Evolutionary conservation across 108 stramenopile genomes (phyloP).

Genomic region (Nitzschia sp.): DNA sequence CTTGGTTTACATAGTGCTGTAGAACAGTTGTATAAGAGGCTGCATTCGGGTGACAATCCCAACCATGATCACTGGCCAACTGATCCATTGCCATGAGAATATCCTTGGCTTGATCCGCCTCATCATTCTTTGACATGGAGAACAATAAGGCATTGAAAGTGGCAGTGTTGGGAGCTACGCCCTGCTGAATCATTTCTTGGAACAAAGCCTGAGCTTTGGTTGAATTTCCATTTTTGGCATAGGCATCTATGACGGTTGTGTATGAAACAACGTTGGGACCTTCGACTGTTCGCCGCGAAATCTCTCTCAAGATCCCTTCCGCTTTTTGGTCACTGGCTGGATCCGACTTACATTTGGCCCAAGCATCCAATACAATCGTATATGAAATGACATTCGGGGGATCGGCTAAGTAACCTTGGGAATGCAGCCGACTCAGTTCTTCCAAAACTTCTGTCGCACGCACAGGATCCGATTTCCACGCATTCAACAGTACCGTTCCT

Average conservation of each 20-base stretch:
- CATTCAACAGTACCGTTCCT: not conserved
- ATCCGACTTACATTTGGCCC: conserved; percentile 38
- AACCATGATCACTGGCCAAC: not conserved
- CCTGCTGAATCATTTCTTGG: conserved; percentile 25
- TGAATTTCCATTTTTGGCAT: conserved; percentile 38
- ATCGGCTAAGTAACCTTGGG: conserved; percentile 2
- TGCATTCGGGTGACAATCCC: not conserved
- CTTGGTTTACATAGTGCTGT: not conserved
- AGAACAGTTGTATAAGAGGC: conserved; percentile 1
- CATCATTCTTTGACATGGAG: conserved; percentile 30
- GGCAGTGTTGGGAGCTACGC: conserved; percentile 44
- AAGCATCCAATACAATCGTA: conserved; percentile 71
- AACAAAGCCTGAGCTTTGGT: conserved; percentile 44
- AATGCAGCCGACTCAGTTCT: conserved; percentile 21
- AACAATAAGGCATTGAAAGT: conserved; percentile 58
- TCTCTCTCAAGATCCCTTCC: conserved; percentile 34
- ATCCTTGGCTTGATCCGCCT: conserved; percentile 22
- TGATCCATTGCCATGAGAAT: not conserved
- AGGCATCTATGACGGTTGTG: conserved; percentile 68
- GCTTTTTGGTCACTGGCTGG: conserved; percentile 44
- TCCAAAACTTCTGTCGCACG: conserved; percentile 25
- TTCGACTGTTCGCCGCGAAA: conserved; percentile 14
- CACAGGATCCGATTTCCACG: not conserved
- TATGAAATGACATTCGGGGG: conserved; percentile 62
- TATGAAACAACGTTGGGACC: conserved; percentile 53